Percentiles rank a stretch among this genome's conserved stretches.
Conservation (phyloP, 2,329 filamentous ascomycete species). For the Colletotrichum acutatum region DNA sequence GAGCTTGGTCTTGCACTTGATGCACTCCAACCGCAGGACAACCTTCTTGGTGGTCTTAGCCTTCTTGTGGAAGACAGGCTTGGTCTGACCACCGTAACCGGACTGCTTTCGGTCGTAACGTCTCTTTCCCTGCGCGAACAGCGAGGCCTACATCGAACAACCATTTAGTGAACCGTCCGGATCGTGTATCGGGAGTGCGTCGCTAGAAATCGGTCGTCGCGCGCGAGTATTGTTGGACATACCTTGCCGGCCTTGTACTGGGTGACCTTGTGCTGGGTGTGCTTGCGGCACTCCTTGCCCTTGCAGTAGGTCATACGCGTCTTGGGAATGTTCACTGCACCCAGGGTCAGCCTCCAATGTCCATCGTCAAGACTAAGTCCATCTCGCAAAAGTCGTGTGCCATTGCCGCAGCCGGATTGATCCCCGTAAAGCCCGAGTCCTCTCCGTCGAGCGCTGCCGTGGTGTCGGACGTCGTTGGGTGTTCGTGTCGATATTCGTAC, state of each 20-base stretch:
- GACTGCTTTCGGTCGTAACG: conserved; percentile 99
- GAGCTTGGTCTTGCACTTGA: conserved; percentile 96
- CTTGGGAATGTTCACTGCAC: conserved; percentile 96
- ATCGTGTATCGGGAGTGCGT: background rate
- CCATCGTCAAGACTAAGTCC: background rate
- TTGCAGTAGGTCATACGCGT: conserved; percentile 98
- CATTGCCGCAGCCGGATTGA: conserved; percentile 25
- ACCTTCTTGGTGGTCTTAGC: conserved; percentile 99
- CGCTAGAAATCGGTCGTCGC: conserved; percentile 27
- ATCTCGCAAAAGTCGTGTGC: conserved; percentile 2
- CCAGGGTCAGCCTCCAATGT: conserved; percentile 43
- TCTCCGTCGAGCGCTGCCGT: background rate
- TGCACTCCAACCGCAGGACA: conserved; percentile 97
- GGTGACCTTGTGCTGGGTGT: conserved; percentile 92
- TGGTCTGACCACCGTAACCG: conserved; percentile 99
- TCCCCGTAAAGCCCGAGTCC: background rate
- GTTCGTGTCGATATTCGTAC: background rate
- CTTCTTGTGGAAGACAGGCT: conserved; percentile 99
- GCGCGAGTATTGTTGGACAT: conserved; percentile 35
- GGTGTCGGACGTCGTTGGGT: background rate
- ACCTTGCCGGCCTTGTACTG: conserved; percentile 98
- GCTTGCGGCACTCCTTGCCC: conserved; percentile 92
- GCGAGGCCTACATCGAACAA: conserved; percentile 73
- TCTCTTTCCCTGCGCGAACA: conserved; percentile 99
- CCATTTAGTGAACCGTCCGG: background rate